Percentiles rank a stretch among this genome's conserved stretches.
Conservation (phyloP, 306 rosid species). For the Vigna nakashimae region DNA sequence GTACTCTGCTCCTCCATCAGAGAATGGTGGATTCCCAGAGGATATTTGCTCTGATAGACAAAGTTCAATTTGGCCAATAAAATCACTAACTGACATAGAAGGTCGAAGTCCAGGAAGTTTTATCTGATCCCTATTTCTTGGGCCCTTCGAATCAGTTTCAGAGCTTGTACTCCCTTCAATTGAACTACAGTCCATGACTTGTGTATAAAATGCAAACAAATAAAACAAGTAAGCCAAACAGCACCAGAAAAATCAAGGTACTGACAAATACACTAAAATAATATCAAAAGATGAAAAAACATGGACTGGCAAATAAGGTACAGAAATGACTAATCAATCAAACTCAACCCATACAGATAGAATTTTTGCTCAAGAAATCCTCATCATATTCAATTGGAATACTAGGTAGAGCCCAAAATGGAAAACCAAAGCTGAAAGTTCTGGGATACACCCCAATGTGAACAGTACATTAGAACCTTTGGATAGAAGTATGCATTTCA, state of each 20-base stretch:
- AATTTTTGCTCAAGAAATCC: neutral
- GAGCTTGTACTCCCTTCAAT: conserved; percentile 69
- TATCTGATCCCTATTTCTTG: conserved; percentile 71
- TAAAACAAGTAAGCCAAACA: conserved; percentile 32
- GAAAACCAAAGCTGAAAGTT: neutral
- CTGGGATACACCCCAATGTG: neutral
- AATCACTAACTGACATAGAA: conserved; percentile 83
- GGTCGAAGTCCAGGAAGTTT: conserved; percentile 68
- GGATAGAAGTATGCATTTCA: no score
- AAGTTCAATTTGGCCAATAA: conserved; percentile 75
- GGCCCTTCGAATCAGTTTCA: conserved; percentile 62
- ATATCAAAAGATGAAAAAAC: neutral
- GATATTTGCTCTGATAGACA: conserved; percentile 76
- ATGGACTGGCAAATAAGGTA: conserved; percentile 1
- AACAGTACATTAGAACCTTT: neutral
- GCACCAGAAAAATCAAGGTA: neutral
- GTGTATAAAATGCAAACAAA: conserved; percentile 19
- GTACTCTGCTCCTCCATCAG: conserved; percentile 58
- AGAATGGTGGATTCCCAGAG: conserved; percentile 57
- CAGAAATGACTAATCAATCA: conserved; percentile 3
- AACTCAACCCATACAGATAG: neutral
- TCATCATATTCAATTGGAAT: neutral
- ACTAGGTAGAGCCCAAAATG: neutral
- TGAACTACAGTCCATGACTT: conserved; percentile 58
- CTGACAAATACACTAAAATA: neutral